Evolutionary conservation across 2,329 filamentous ascomycete species (phyloP).

Genomic region (Phyllosticta ampelicida): DNA sequence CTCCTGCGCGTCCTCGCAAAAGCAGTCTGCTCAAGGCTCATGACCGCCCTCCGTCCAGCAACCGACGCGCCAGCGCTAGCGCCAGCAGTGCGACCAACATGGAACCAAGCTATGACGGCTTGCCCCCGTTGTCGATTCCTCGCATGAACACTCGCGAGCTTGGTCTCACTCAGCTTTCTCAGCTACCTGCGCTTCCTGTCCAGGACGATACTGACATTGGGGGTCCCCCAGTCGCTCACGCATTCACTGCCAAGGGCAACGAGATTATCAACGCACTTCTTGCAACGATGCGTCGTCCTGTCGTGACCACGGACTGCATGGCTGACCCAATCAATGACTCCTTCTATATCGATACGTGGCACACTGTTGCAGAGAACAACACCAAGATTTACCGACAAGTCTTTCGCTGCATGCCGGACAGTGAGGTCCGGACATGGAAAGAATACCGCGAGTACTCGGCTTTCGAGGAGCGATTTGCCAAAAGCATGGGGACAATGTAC

Average conservation of each 20-base stretch:
- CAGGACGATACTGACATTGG: slow-evolving; percentile 75
- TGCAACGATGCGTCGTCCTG: slow-evolving; percentile 60
- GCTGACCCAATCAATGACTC: slow-evolving; percentile 69
- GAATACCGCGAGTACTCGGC: slow-evolving; percentile 77
- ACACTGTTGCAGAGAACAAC: slow-evolving; percentile 79
- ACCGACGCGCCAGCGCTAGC: slow-evolving; percentile 23
- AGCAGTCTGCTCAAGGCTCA: slow-evolving; percentile 27
- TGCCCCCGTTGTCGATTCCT: slow-evolving; percentile 50
- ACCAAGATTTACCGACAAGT: slow-evolving; percentile 88
- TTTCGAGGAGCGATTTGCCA: slow-evolving; percentile 68
- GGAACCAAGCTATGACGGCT: slow-evolving; percentile 32
- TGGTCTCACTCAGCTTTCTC: slow-evolving; percentile 56
- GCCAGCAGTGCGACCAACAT: slow-evolving; percentile 19
- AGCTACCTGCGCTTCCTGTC: slow-evolving; percentile 58
- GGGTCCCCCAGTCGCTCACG: slow-evolving; percentile 53
- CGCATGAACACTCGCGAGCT: slow-evolving; percentile 56
- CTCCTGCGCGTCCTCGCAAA: slow-evolving; percentile 46
- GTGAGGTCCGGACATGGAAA: slow-evolving; percentile 83
- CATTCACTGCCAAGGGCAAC: slow-evolving; percentile 40
- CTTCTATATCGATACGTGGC: slow-evolving; percentile 86
- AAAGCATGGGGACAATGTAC: slow-evolving; percentile 43
- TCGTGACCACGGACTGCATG: slow-evolving; percentile 87
- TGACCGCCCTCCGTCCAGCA: slow-evolving; percentile 17
- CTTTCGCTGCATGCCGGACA: slow-evolving; percentile 95
- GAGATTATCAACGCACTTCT: slow-evolving; percentile 38